Percentiles rank a stretch among this genome's conserved stretches.
Evolutionary conservation across 495 filamentous ascomycete genomes (phyloP).

Genomic region (Platismatia glauca): DNA sequence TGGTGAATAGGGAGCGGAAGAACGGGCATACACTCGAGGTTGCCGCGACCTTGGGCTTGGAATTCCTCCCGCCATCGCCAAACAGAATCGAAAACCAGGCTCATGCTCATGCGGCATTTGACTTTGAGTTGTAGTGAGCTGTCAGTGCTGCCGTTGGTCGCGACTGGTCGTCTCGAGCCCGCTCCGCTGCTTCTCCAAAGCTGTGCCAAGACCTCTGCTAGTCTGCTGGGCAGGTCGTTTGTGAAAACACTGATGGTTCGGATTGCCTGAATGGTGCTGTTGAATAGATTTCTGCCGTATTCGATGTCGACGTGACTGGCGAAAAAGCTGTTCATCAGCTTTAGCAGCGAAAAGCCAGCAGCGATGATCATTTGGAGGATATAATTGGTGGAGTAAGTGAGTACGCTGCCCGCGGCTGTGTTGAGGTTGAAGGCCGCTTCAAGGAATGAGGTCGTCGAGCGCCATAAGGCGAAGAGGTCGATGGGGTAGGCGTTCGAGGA

Average conservation of each 20-base stretch:
- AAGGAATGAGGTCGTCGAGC: constrained; percentile 64
- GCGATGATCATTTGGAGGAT: constrained; percentile 89
- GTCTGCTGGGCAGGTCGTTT: constrained; percentile 77
- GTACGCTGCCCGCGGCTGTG: constrained; percentile 38
- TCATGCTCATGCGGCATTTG: constrained; percentile 86
- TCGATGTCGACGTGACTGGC: constrained; percentile 61
- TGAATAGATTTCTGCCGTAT: constrained; percentile 65
- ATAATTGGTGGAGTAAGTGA: constrained; percentile 74
- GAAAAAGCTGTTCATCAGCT: constrained; percentile 81
- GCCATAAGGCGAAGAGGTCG: constrained; percentile 69
- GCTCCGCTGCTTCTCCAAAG: constrained; percentile 74
- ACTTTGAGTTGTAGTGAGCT: constrained; percentile 74
- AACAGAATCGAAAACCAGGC: constrained; percentile 81
- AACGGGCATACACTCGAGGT: constrained; percentile 59
- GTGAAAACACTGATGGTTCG: constrained; percentile 66
- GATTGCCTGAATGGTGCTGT: constrained; percentile 66
- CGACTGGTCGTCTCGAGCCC: constrained; percentile 45
- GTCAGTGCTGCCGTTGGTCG: constrained; percentile 47
- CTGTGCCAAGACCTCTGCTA: constrained; percentile 85
- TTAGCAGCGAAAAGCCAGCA: constrained; percentile 73
- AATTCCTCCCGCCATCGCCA: constrained; percentile 91
- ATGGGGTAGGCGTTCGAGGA: constrained; percentile 63
- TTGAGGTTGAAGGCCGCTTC: constrained; percentile 59
- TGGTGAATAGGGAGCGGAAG: constrained; percentile 17
- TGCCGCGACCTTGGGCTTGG: constrained; percentile 64